These are phyloP conservation scores for Boletus eberwhitei DNA, from an alignment of 768 basidiomycete genomes.

Conservation along the genomic window DNA sequence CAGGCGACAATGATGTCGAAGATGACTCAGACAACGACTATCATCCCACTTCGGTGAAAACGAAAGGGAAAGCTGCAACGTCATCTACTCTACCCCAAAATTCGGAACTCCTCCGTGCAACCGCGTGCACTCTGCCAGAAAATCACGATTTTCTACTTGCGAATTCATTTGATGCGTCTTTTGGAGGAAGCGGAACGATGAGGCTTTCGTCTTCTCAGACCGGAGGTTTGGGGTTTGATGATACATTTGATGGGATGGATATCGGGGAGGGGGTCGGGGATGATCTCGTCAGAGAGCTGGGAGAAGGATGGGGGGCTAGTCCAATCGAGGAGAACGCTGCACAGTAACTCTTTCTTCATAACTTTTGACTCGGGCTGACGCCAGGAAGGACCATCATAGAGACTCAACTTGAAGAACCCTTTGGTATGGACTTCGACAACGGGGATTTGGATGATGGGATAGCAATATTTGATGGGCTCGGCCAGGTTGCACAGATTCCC, in stretches of 20 bases:
- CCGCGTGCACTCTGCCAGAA: conserved; percentile 66
- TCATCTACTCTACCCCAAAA: conserved; percentile 24
- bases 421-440: conserved; percentile 12
- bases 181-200: conserved; percentile 37
- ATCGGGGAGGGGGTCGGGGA: conserved; percentile 63
- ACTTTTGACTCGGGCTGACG: conserved; percentile 9
- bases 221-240: conserved; percentile 48
- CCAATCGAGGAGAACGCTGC: conserved; percentile 3
- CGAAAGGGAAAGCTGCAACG: conserved; percentile 27
- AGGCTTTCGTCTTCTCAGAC: conserved; percentile 54
- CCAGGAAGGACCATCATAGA: conserved; percentile 12
- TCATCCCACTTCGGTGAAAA: conserved; percentile 35
- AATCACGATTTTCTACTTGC: conserved; percentile 65
- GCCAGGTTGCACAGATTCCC: neutral
- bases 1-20: conserved; percentile 13
- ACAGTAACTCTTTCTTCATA: conserved; percentile 11
- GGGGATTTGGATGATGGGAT: conserved; percentile 28
- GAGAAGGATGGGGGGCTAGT: conserved; percentile 58
- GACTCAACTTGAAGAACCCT: conserved; percentile 13
- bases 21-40: conserved; percentile 50
- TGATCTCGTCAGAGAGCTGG: conserved; percentile 72
- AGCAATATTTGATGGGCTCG: conserved; percentile 1
- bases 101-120: conserved; percentile 47
- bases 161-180: conserved; percentile 63
- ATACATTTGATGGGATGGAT: conserved; percentile 57